Evolutionary conservation across 2,329 filamentous ascomycete species (phyloP).

Genomic region (Drechmeria coniospora): DNA sequence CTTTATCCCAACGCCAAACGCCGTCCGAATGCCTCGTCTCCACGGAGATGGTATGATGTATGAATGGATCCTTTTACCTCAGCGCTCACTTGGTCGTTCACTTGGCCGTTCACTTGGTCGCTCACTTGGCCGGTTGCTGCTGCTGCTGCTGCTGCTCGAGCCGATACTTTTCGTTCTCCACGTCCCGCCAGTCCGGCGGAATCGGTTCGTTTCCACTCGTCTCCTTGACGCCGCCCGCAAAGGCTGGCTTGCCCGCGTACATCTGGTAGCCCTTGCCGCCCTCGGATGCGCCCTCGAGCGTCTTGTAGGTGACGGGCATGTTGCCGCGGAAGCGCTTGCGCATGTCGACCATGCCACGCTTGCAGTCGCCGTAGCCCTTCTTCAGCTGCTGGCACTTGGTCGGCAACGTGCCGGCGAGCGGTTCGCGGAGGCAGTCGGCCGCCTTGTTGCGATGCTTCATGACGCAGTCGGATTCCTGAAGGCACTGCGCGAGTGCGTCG

Average conservation of each 20-base stretch:
- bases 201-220: constrained; percentile 52
- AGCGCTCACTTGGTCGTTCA: no score
- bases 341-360: constrained; percentile 95
- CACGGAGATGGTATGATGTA: no score
- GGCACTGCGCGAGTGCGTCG: constrained; percentile 81
- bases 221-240: constrained; percentile 45
- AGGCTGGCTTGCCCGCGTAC: constrained; percentile 64
- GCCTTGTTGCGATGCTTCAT: constrained; percentile 81
- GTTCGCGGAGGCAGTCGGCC: constrained; percentile 73
- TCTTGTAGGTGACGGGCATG: constrained; percentile 57
- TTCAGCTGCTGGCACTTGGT: constrained; percentile 83
- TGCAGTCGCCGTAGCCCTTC: constrained; percentile 87
- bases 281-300: constrained; percentile 38
- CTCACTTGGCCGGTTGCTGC: constrained; percentile 7
- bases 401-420: constrained; percentile 68
- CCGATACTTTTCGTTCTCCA: constrained; percentile 46
- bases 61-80: no score
- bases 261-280: constrained; percentile 49
- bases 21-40: no score
- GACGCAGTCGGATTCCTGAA: constrained; percentile 92
- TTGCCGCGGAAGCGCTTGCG: constrained; percentile 95
- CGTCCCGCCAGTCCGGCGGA: constrained; percentile 45
- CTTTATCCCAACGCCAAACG: no score
- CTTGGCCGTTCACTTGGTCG: not conserved
- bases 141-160: constrained; percentile 16